A percentile compares a stretch with the other conserved stretches of the same genome.
phyloP scores from a whole-genome alignment of 495 filamentous ascomycete genomes.

The Glutinoglossum americanum region DNA sequence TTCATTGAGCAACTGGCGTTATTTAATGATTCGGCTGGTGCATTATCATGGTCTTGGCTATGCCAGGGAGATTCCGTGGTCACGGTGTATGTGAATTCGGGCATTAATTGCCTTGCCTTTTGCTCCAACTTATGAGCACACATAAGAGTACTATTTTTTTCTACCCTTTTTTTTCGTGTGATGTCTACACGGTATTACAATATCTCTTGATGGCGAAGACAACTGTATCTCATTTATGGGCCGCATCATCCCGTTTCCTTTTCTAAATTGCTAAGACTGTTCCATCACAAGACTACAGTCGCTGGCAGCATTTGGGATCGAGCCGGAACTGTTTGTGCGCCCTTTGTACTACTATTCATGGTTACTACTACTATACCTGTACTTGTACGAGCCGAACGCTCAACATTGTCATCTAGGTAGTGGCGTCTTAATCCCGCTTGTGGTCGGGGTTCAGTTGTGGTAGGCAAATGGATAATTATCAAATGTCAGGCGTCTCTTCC shows the following conservation, averaged over 20 bases:
- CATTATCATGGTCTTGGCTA: neutral
- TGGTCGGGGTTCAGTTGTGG: neutral
- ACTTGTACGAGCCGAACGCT: neutral
- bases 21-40: conserved; percentile 1
- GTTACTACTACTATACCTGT: neutral
- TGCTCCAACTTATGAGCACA: neutral
- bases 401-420: neutral
- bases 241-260: neutral
- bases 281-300: neutral
- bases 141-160: neutral
- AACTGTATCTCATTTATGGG: neutral
- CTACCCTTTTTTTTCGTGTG: neutral
- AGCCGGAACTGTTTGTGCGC: neutral
- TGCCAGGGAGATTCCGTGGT: neutral
- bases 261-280: neutral
- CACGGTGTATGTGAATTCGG: neutral
- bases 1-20: conserved; percentile 3
- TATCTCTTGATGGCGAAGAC: neutral
- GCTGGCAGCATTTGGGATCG: neutral
- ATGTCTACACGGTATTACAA: neutral
- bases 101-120: neutral
- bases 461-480: conserved; percentile 1
- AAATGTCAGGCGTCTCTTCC: neutral
- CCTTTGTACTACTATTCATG: neutral
- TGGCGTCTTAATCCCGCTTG: neutral